Conservation (phyloP, 208 protist species). For the Naegleria gruberi region DNA sequence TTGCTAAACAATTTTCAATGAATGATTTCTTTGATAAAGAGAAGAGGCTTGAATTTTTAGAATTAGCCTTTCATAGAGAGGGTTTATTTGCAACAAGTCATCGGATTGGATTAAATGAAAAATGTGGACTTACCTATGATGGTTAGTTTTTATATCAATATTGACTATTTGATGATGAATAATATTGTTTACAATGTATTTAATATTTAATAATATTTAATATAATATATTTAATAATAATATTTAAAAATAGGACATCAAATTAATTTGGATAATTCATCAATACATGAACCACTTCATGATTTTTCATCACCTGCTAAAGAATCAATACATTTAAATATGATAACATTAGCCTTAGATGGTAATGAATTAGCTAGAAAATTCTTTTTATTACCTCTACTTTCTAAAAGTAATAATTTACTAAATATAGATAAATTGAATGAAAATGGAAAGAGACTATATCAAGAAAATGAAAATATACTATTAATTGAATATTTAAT, state of each 20-base stretch:
- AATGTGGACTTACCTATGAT: not conserved
- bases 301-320: slow-evolving; percentile 44
- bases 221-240: too few relatives aligned
- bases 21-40: not conserved
- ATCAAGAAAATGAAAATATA: not conserved
- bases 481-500: not conserved
- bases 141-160: not conserved
- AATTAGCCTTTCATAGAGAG: not conserved
- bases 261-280: not conserved
- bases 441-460: not conserved
- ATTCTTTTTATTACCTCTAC: not conserved
- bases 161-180: not conserved
- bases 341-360: slow-evolving; percentile 29
- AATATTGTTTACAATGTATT: too few relatives aligned
- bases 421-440: not conserved
- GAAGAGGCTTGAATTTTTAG: not conserved
- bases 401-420: too few relatives aligned
- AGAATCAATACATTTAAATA: slow-evolving; percentile 37
- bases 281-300: slow-evolving; percentile 13
- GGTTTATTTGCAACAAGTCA: not conserved
- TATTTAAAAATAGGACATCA: not conserved
- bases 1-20: not conserved
- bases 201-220: too few relatives aligned
- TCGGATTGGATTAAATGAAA: not conserved
- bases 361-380: not conserved